phyloP scores from a whole-genome alignment of 1,284 basidiomycete species.

The Wallemia mellicola region DNA sequence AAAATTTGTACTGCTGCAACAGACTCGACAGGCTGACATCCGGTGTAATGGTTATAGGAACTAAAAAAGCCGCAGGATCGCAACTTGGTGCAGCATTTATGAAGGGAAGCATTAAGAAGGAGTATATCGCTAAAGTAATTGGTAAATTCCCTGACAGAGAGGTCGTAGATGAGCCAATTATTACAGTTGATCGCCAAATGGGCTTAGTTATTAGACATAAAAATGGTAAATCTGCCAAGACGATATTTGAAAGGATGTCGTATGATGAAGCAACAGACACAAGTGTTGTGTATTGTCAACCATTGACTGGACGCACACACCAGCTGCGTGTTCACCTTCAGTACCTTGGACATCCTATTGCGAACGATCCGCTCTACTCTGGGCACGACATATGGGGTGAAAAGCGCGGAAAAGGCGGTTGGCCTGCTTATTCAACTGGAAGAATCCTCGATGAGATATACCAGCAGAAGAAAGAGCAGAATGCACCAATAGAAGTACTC shows the following conservation, averaged over 20 bases:
- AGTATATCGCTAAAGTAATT: conserved; percentile 60
- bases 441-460: neutral
- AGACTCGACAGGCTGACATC: conserved; percentile 80
- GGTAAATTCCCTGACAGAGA: conserved; percentile 61
- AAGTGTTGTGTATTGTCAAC: conserved; percentile 60
- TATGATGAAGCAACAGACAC: conserved; percentile 59
- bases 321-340: conserved; percentile 90
- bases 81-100: conserved; percentile 51
- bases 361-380: conserved; percentile 68
- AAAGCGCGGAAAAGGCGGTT: conserved; percentile 42
- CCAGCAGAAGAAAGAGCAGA: neutral
- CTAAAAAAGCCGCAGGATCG: conserved; percentile 39
- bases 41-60: conserved; percentile 78
- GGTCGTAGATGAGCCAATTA: conserved; percentile 51
- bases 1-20: conserved; percentile 42
- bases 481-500: neutral
- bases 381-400: conserved; percentile 52
- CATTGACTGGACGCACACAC: conserved; percentile 25
- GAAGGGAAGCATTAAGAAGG: conserved; percentile 49
- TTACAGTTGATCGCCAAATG: conserved; percentile 84
- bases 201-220: conserved; percentile 82
- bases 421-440: neutral
- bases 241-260: conserved; percentile 54
- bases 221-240: conserved; percentile 71
- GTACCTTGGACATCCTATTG: conserved; percentile 72